phyloP scores from a whole-genome alignment of 2,329 filamentous ascomycete genomes.

The Uncinocarpus reesii region DNA sequence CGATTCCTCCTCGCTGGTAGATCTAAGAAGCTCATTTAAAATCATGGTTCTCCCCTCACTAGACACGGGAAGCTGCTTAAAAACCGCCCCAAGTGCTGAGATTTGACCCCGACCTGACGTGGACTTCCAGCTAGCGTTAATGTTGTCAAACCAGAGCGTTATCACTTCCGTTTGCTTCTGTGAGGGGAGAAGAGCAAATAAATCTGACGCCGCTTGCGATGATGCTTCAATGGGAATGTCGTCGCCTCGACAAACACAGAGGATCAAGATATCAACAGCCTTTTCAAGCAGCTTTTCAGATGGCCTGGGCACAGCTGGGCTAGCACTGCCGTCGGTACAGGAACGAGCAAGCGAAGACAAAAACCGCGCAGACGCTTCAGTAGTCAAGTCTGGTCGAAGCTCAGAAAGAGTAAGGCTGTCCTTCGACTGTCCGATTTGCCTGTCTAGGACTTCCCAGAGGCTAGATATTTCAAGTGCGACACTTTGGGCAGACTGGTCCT shows the following conservation, averaged over 20 bases:
- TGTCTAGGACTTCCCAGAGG: slow-evolving; percentile 33
- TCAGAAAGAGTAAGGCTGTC: slow-evolving; percentile 33
- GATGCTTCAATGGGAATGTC: slow-evolving; percentile 34
- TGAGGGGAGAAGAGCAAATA: slow-evolving; percentile 31
- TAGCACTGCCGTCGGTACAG: slow-evolving; percentile 12
- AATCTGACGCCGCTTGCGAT: slow-evolving; percentile 31
- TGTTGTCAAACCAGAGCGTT: slow-evolving; percentile 32
- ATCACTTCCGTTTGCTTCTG: slow-evolving; percentile 28
- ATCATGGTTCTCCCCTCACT: slow-evolving; percentile 24
- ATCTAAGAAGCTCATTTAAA: slow-evolving; percentile 27
- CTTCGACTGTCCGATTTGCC: slow-evolving; percentile 26
- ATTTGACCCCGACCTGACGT: slow-evolving; percentile 37
- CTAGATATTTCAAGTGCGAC: slow-evolving; percentile 24
- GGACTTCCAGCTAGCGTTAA: slow-evolving; percentile 28
- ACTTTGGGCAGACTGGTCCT: slow-evolving; percentile 20
- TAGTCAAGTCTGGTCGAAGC: slow-evolving; percentile 34
- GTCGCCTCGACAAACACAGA: slow-evolving; percentile 33
- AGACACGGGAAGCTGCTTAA: slow-evolving; percentile 24
- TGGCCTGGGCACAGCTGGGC: slow-evolving; percentile 14
- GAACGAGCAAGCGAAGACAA: slow-evolving; percentile 31
- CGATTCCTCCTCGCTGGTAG: slow-evolving; percentile 28
- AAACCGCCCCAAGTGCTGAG: slow-evolving; percentile 34
- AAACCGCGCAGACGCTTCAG: slow-evolving; percentile 33
- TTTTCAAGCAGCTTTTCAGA: slow-evolving; percentile 23
- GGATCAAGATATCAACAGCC: slow-evolving; percentile 27